Percentiles rank a stretch among this genome's conserved stretches.
Conservation (phyloP, 805 yeast genomes). For the Candida palmyrensis region DNA sequence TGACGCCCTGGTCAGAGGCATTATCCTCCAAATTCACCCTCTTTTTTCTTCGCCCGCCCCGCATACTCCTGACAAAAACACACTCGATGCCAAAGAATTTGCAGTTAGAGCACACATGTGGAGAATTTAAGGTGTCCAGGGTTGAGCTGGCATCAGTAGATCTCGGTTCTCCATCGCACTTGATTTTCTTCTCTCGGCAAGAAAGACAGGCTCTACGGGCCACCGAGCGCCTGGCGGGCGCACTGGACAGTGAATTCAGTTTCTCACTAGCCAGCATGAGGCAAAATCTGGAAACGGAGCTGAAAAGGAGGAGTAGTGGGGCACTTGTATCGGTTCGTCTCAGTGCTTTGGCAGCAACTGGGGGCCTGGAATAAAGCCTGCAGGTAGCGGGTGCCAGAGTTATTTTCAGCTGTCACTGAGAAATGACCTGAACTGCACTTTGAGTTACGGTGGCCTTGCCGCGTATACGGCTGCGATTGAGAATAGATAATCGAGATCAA, state of each 20-base stretch:
- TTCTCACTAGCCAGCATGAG: slow-evolving; percentile 1
- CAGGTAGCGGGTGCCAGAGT: no score
- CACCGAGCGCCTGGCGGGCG: slow-evolving; percentile 36
- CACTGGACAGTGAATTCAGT: no score
- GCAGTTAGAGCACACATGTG: slow-evolving; percentile 45
- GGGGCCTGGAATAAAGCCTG: no score
- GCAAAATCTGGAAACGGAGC: not conserved
- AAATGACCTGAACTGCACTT: no score
- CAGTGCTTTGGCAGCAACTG: no score
- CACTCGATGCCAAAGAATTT: slow-evolving; percentile 41
- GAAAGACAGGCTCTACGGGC: slow-evolving; percentile 59
- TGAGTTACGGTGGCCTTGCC: no score
- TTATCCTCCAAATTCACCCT: no score
- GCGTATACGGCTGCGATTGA: no score
- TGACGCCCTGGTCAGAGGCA: no score
- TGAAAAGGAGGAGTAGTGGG: slow-evolving; percentile 1
- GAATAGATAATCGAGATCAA: no score
- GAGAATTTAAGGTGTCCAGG: slow-evolving; percentile 10
- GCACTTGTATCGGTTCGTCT: no score
- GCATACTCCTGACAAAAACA: slow-evolving; percentile 49
- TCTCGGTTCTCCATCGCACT: slow-evolving; percentile 68
- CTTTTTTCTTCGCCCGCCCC: slow-evolving; percentile 53
- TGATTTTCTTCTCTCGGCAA: slow-evolving; percentile 61
- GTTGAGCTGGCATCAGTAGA: slow-evolving; percentile 17
- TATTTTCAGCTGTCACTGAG: no score